phyloP scores from a whole-genome alignment of 441 rosid genomes.

The Populus hybrid region DNA sequence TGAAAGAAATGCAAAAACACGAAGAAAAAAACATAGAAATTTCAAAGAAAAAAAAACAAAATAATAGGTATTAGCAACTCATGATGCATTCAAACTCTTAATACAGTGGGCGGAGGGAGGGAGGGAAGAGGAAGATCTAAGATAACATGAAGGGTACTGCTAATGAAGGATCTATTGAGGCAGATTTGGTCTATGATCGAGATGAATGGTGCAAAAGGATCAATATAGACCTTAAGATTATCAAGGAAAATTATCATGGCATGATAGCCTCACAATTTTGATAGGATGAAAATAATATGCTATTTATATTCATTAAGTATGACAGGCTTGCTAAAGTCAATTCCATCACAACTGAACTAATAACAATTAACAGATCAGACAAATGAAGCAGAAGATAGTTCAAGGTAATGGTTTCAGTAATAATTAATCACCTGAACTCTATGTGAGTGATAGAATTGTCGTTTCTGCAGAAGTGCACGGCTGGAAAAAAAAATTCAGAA shows the following conservation, averaged over 20 bases:
- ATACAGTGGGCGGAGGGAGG: neutral
- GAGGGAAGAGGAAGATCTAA: neutral
- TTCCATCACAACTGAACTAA: neutral
- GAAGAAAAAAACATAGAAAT: neutral
- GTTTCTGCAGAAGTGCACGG: conserved; percentile 22
- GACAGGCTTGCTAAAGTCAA: neutral
- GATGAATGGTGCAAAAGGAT: neutral
- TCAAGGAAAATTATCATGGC: neutral
- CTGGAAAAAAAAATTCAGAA: conserved; percentile 12
- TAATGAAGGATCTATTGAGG: neutral
- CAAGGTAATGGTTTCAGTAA: neutral
- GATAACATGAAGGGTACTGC: neutral
- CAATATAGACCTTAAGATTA: neutral
- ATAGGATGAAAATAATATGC: neutral
- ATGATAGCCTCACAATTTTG: conserved; percentile 1
- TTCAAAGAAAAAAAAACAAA: neutral
- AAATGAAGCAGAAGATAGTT: conserved; percentile 6
- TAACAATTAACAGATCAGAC: neutral
- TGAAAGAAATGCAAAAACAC: neutral
- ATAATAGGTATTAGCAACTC: neutral
- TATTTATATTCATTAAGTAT: neutral
- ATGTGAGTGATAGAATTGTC: conserved; percentile 32
- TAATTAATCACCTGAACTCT: conserved; percentile 28
- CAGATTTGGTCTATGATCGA: neutral
- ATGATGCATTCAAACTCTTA: neutral